Base-by-base conservation (phyloP, 2,329 filamentous ascomycete genomes). In the Talaromyces verruculosus region DNA sequence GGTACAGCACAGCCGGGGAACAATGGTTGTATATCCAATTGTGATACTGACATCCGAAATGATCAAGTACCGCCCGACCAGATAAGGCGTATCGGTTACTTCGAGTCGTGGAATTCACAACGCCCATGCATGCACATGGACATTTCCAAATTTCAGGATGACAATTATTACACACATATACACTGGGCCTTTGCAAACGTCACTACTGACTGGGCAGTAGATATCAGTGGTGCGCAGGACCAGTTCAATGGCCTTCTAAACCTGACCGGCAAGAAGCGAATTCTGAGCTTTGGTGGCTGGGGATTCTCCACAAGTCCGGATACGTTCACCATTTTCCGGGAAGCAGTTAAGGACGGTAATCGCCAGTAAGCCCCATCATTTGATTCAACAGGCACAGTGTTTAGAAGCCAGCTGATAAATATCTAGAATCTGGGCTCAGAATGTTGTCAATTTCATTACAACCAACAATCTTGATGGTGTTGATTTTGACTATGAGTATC, bases 111-210 rank as follows among this genome's bases (percentile, higher is more conserved):
- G 39, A 41, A 41, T 41, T 4, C 17, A 2, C 39, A 41, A 10
- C 39, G 7, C 13, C 39, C 39, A n/a, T 41, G 15, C 15, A 41
- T 41, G 17, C 7, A 60, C 17, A 60, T 60, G 35, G 37, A 60
- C 35, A 13, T 60, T 60, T 43, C 37, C 8, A 60, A 60, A 41
- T 60, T 60, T n/a, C 11, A 60, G 57, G 35, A 41, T 2, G 25
- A 43, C 33, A 43, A 37, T 60, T 60, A 60, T 19, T 60, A 60
- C 13, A 60, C 37, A 15, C 57, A 60, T 28, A 19, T 60, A 8
- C 35, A 60, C 37, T 60, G 37, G 57, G 57, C 57, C 15, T 60
- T 60, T 43, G 35, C 37, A 3, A 60, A 60, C 25, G 57, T 41
- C 13, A 41, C 37, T n/a, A 22, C 13, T 35, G 39, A 41, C 39